Base-by-base conservation (phyloP, 1,139 yeast genomes). In the Taiozyma sp. region DNA sequence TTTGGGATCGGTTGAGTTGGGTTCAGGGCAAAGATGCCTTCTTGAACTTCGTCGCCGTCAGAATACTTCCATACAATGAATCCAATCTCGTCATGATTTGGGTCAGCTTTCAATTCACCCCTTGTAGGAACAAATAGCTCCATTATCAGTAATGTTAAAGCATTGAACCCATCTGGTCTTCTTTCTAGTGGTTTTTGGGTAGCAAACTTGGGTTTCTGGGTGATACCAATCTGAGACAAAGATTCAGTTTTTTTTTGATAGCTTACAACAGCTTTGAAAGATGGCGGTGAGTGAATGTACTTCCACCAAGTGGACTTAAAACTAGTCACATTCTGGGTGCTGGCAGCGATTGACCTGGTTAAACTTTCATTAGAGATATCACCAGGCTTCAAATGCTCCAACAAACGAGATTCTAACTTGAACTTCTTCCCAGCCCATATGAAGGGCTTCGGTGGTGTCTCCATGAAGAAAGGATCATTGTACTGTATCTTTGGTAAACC, bases 111-210 rank as follows among this genome's bases (percentile, higher is more conserved):
- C 43, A 75, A 67, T 0, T 71, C 73, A 1, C 64, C 72, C 14
- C 79, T 65, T 0, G 87, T 79, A 49, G 78, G 77, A 0, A 80
- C 83, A 66, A 85, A 93, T 0, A 88, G 64, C 60, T 92, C 98
- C 52, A 88, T 57, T 12, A 79, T 73, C 38, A 91, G 68, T 28
- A 80, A 73, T 0, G 86, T 74, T 63, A 91, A 64, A 46, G 70
- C 64, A 48, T 75, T 75, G 53, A 73, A 78, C 1, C 74, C 74
- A 48, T 74, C 74, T 0, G 83, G 78, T 14, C 75, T 68, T 41
- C 77, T 64, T n/a, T 67, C 65, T 8, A 61, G 58, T 1, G 65
- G 47, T 12, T 57, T 52, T 13, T 61, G 64, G 0, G 74, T 67
- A 1, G 65, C 59, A 54, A 64, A 69, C 51, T 70, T 72, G 28